phyloP scores from a whole-genome alignment of 768 basidiomycete genomes.

The Trametes maxima region DNA sequence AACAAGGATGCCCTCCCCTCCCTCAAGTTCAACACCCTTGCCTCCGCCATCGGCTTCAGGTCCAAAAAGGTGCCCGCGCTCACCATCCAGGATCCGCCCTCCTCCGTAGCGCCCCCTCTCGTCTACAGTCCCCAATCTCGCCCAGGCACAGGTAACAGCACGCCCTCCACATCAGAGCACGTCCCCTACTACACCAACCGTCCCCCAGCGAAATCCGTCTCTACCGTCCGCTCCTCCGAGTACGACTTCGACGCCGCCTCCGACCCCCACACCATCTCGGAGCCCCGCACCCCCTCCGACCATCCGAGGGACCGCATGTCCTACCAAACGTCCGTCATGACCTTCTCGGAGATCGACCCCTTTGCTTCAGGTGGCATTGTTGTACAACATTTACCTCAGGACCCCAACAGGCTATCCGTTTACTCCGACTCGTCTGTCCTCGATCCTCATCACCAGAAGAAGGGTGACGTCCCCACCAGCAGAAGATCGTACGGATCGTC shows the following conservation, averaged over 20 bases:
- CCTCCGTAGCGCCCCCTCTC: constrained; percentile 23
- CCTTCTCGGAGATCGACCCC: constrained; percentile 65
- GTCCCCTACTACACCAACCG: constrained; percentile 36
- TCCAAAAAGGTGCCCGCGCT: constrained; percentile 57
- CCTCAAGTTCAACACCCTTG: constrained; percentile 57
- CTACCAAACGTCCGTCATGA: constrained; percentile 57
- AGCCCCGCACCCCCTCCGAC: constrained; percentile 58
- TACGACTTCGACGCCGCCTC: constrained; percentile 41
- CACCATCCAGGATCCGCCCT: constrained; percentile 53
- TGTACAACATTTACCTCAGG: constrained; percentile 40
- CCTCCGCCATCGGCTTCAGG: constrained; percentile 64
- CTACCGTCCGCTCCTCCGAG: constrained; percentile 56
- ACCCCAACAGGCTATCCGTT: constrained; percentile 52
- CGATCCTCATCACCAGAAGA: constrained; percentile 46
- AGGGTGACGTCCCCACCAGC: constrained; percentile 40
- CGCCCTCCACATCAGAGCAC: constrained; percentile 26
- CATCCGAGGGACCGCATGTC: constrained; percentile 32
- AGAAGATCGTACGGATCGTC: constrained; percentile 60
- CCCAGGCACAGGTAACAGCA: constrained; percentile 13
- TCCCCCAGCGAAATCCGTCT: constrained; percentile 56
- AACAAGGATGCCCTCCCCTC: constrained; percentile 27
- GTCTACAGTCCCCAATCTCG: constrained; percentile 10
- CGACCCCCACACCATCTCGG: constrained; percentile 35
- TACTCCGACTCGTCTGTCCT: constrained; percentile 54
- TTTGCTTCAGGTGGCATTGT: constrained; percentile 56